Evolutionary conservation across 2,329 filamentous ascomycete genomes (phyloP), one percentile per base, ranked within the genome.

Genomic region (Penicillium sp.): DNA sequence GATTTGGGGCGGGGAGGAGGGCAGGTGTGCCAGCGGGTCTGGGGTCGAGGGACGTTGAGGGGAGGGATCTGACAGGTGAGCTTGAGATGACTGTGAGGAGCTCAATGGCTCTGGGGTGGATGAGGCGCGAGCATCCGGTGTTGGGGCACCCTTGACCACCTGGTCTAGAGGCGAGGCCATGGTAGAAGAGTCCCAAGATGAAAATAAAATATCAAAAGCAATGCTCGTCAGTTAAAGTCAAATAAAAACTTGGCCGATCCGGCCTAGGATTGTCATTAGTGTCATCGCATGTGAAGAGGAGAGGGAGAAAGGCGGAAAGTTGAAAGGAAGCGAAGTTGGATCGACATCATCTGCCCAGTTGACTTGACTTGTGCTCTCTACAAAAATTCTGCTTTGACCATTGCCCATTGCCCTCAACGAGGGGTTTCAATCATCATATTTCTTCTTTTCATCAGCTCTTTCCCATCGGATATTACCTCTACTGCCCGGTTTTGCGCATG

Each of bases 131-230:
- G 55, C 56, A 44, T 53, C 42, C 50, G 88, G 82, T 56, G 85
- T 79, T 56, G 91, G 89, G 48, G 90, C 88, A 69, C 92, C 93
- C 78, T 97, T 97, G 78, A 97, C 90, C 68, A 96, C 84, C 68
- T 92, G 91, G 78, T 97, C 92, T 70, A 96, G 81, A 59, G 73
- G 79, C 71, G 87, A 83, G 65, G 84, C 79, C 85, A 89, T 88
- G 60, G 63, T 71, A 47, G 14, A 49, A 11, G 29, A 32, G 3
- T 34, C 49, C 38, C 29, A 50, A 18, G 5, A 37, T 34, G 29
- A 43, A 16, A 26, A 29, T 22, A 35, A 8, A 29, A 37, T 24
- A 53, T 24, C 14, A 51, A 32, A 44, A 43, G 7, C 18, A 32
- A 38, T 40, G 35, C 35, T 40, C 14, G 10, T 45, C 53, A 16